A percentile compares a stretch with the other conserved stretches of the same genome.
phyloP scores from a whole-genome alignment of 2,329 filamentous ascomycete species.

The Macrophomina tecta region DNA sequence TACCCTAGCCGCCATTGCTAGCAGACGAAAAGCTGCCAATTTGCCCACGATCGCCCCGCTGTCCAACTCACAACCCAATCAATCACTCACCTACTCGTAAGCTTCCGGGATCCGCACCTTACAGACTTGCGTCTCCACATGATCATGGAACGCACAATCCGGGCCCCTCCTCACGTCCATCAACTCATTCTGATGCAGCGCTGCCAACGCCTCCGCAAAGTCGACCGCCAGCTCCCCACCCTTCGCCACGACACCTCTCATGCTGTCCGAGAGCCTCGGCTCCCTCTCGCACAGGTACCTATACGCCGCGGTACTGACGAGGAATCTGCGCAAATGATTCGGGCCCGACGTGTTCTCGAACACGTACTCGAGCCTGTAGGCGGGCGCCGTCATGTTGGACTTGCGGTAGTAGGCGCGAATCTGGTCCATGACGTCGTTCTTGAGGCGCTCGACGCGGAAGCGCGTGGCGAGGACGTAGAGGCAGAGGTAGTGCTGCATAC shows the following conservation, averaged over 20 bases:
- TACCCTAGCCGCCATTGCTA: too few relatives aligned
- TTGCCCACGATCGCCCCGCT: too few relatives aligned
- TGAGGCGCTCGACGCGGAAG: constrained; percentile 37
- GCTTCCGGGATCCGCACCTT: constrained; percentile 12
- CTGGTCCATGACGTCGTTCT: constrained; percentile 43
- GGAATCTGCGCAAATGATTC: constrained; percentile 41
- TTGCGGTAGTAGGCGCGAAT: constrained; percentile 40
- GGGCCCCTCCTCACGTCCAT: constrained; percentile 38
- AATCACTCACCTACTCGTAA: constrained; percentile 4
- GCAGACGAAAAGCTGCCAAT: too few relatives aligned
- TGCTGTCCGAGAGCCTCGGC: constrained; percentile 33
- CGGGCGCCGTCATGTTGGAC: constrained; percentile 41
- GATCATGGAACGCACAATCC: constrained; percentile 40
- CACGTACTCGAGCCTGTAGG: constrained; percentile 46
- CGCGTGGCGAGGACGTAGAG: constrained; percentile 40
- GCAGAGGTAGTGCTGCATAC: constrained; percentile 41
- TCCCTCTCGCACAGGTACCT: constrained; percentile 35
- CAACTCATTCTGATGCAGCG: constrained; percentile 35
- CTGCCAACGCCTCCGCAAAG: constrained; percentile 37
- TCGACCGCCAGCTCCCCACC: constrained; percentile 38
- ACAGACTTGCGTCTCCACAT: constrained; percentile 32
- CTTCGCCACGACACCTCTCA: constrained; percentile 35
- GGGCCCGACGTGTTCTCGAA: constrained; percentile 37
- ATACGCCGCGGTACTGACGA: constrained; percentile 41
- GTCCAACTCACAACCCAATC: too few relatives aligned